These are phyloP conservation scores for Brassica carinata DNA, from an alignment of 345 rosid genomes.

Conservation along the genomic window DNA sequence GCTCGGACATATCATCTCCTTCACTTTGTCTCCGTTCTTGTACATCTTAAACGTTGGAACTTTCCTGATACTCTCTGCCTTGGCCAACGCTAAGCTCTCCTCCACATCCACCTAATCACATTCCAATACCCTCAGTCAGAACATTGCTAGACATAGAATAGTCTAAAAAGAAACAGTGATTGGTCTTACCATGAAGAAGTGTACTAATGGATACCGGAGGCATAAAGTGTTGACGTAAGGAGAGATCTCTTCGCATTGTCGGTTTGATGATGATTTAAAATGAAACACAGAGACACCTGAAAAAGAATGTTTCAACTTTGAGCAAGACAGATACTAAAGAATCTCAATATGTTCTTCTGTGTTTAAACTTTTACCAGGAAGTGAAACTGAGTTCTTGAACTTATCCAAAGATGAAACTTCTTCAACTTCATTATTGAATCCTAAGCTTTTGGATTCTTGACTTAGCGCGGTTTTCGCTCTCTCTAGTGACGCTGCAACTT, in stretches of 20 bases:
- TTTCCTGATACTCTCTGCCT: conserved; percentile 62
- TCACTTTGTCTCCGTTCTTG: conserved; percentile 68
- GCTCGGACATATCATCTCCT: conserved; percentile 80
- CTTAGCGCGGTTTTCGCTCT: conserved; percentile 70
- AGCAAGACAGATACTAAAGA: conserved; percentile 8
- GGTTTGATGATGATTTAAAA: conserved; percentile 38
- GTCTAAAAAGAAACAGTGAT: background rate
- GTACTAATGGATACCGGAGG: conserved; percentile 42
- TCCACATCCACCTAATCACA: conserved; percentile 65
- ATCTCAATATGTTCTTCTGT: background rate
- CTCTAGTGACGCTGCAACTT: conserved; percentile 68
- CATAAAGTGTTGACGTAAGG: conserved; percentile 41
- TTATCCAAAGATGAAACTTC: conserved; percentile 53
- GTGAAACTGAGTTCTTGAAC: conserved; percentile 54
- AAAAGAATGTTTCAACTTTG: conserved; percentile 9
- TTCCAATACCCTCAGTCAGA: background rate
- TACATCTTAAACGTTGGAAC: conserved; percentile 80
- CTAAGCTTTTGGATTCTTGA: conserved; percentile 48
- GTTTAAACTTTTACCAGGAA: conserved; percentile 50
- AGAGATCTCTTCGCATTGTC: conserved; percentile 38
- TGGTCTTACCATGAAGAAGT: conserved; percentile 37
- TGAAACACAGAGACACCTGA: conserved; percentile 53
- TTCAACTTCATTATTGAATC: conserved; percentile 65
- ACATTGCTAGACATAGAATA: conserved; percentile 31
- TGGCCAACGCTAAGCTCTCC: conserved; percentile 59